phyloP scores from a whole-genome alignment of 2,329 filamentous ascomycete species.

The Talaromyces sp. region DNA sequence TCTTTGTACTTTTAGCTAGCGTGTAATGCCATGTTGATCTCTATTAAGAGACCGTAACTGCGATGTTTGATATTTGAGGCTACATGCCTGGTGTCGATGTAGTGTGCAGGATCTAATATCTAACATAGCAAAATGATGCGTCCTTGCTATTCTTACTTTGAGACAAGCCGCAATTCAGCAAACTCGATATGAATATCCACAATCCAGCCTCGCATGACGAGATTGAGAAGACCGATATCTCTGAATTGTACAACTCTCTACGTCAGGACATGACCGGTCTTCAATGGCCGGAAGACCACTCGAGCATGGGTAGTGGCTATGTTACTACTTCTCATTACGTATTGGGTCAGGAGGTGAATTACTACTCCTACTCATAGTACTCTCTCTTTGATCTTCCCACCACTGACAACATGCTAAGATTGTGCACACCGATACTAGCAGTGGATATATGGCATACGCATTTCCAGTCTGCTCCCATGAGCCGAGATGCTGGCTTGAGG shows the following conservation, averaged over 20 bases:
- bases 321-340: neutral
- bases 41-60: no score
- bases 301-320: neutral
- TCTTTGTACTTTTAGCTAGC: neutral
- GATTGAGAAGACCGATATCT: neutral
- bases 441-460: neutral
- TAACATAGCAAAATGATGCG: no score
- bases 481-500: neutral
- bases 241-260: neutral
- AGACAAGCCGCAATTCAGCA: slow-evolving; percentile 22
- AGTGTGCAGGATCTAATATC: no score
- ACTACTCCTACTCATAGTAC: neutral
- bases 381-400: neutral
- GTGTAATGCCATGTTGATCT: neutral
- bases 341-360: neutral
- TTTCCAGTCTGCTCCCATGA: neutral
- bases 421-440: neutral
- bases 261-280: slow-evolving; percentile 15
- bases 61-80: no score
- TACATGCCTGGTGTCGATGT: no score
- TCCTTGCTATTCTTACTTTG: slow-evolving; percentile 17
- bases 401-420: neutral
- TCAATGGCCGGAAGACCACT: neutral
- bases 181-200: slow-evolving; percentile 22
- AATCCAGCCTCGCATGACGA: slow-evolving; percentile 7